phyloP scores from a whole-genome alignment of 2,329 filamentous ascomycete genomes.

The Magnaporthiopsis incrustans region DNA sequence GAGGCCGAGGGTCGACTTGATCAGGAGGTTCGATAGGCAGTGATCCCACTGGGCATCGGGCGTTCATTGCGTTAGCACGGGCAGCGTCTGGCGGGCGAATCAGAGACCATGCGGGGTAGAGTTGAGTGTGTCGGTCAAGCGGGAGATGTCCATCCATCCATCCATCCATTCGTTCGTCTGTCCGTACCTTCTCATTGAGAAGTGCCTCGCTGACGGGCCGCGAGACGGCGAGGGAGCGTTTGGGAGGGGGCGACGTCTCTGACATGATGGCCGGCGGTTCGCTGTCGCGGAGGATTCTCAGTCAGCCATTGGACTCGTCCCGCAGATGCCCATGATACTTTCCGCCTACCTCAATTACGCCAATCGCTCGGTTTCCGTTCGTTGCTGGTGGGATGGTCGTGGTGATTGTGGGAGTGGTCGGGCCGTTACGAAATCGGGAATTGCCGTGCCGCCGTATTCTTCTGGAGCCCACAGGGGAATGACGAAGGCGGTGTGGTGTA shows the following conservation, averaged over 20 bases:
- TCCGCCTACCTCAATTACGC: not conserved
- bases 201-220: constrained; percentile 95
- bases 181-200: constrained; percentile 90
- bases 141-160: constrained; percentile 8
- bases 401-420: not conserved
- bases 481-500: not conserved
- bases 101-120: not conserved
- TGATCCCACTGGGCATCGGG: constrained; percentile 73
- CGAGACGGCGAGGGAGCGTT: constrained; percentile 57
- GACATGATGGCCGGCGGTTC: constrained; percentile 36
- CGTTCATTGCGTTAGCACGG: constrained; percentile 10
- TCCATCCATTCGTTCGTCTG: too few species aligned
- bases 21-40: constrained; percentile 93
- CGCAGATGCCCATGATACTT: not conserved
- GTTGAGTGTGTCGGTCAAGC: not conserved
- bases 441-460: not conserved
- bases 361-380: not conserved
- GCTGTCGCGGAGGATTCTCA: not conserved
- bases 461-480: not conserved
- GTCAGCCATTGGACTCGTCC: not conserved
- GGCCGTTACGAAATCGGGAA: not conserved
- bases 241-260: constrained; percentile 44
- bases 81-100: not conserved
- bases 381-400: not conserved
- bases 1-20: constrained; percentile 92